phyloP scores from a whole-genome alignment of 352 stramenopile species.

The Blastocystis hominis region DNA sequence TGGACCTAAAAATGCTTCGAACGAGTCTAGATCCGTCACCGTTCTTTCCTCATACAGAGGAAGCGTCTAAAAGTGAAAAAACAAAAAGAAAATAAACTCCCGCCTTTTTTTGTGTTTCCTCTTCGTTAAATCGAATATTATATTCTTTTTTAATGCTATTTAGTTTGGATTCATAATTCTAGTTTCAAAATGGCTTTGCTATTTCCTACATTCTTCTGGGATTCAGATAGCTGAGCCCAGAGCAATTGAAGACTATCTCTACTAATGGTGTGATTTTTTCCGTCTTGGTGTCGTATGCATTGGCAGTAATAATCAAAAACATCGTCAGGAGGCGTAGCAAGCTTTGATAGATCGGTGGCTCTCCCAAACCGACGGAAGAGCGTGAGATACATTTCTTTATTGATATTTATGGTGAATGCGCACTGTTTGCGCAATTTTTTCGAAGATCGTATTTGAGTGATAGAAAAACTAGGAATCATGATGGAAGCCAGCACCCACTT shows the following conservation, averaged over 20 bases:
- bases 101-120: neutral
- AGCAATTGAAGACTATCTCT: neutral
- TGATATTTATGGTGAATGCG: neutral
- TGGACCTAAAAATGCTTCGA: neutral
- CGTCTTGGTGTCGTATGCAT: neutral
- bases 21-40: neutral
- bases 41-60: slow-evolving; percentile 6
- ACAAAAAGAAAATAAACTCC: neutral
- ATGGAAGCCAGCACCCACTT: neutral
- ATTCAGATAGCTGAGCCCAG: neutral
- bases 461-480: neutral
- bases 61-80: neutral
- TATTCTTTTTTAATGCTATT: neutral
- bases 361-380: neutral
- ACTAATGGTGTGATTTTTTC: neutral
- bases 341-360: neutral
- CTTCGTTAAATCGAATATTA: neutral
- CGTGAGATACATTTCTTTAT: neutral
- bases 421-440: neutral
- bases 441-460: neutral
- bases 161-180: neutral
- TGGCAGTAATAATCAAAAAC: slow-evolving; percentile 22
- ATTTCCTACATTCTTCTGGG: neutral
- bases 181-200: neutral
- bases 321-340: slow-evolving; percentile 11